Percentiles rank a stretch among this genome's conserved stretches.
phyloP scores from a whole-genome alignment of 2,329 filamentous ascomycete species.

The Volutella citrinella region DNA sequence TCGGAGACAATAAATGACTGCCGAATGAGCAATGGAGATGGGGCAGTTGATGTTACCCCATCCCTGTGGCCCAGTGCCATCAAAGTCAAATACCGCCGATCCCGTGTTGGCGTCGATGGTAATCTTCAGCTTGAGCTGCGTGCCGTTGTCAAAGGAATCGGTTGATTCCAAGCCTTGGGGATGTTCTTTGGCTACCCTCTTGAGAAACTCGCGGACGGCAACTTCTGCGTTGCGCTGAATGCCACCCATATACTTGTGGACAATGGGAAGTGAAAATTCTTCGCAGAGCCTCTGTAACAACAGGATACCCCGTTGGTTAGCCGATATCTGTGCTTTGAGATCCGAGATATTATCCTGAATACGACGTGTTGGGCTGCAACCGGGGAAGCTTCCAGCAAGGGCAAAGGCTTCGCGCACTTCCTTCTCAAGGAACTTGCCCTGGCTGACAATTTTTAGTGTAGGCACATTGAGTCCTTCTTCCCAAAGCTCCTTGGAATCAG shows the following conservation, averaged over 20 bases:
- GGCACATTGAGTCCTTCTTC: conserved; percentile 41
- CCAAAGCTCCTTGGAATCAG: conserved; percentile 39
- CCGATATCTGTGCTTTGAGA: conserved; percentile 42
- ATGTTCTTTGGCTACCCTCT: too few relatives aligned
- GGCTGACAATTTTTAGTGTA: conserved; percentile 35
- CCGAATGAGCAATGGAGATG: conserved; percentile 38
- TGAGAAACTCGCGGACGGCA: conserved; percentile 70
- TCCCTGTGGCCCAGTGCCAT: conserved; percentile 29
- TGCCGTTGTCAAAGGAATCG: conserved; percentile 82
- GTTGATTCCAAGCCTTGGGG: too few relatives aligned
- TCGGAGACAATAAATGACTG: conserved; percentile 82
- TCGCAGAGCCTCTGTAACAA: conserved; percentile 30
- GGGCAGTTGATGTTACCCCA: conserved; percentile 34
- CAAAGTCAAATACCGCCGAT: conserved; percentile 64
- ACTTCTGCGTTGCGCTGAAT: conserved; percentile 79
- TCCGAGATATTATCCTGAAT: too few relatives aligned
- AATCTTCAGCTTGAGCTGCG: conserved; percentile 70
- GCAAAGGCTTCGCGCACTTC: conserved; percentile 29
- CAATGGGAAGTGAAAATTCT: conserved; percentile 39
- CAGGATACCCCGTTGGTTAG: conserved; percentile 38
- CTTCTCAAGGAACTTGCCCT: conserved; percentile 33
- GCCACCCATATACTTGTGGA: conserved; percentile 78
- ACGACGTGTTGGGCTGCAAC: conserved; percentile 34
- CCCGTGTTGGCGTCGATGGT: conserved; percentile 72
- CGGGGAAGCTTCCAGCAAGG: conserved; percentile 32